Conservation (phyloP, 75 land plant genomes). For the Chamaecyparis obtusa region DNA sequence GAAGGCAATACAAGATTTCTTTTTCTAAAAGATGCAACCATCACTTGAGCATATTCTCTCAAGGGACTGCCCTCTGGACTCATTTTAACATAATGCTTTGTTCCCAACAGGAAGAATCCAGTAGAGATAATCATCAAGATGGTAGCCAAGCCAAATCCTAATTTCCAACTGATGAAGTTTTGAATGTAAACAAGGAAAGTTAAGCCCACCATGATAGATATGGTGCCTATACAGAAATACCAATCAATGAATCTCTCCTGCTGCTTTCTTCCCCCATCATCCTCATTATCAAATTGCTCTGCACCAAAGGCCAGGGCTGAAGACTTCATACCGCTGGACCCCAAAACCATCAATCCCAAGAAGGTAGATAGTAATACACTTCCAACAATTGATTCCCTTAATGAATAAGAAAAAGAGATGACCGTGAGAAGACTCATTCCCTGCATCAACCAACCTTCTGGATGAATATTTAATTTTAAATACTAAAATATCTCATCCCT, state of each 20-base stretch:
- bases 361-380: neutral
- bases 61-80: conserved; percentile 52
- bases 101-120: conserved; percentile 44
- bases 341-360: neutral
- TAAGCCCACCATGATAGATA: neutral
- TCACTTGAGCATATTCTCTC: conserved; percentile 56
- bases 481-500: neutral
- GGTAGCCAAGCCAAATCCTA: conserved; percentile 70
- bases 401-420: neutral
- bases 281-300: neutral
- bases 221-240: conserved; percentile 8
- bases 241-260: conserved; percentile 17
- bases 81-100: conserved; percentile 36
- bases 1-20: conserved; percentile 27
- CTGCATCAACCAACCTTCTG: neutral
- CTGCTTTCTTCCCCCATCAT: neutral
- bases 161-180: conserved; percentile 37
- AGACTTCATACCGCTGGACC: neutral
- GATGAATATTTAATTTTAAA: neutral
- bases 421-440: neutral
- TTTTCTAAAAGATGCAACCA: conserved; percentile 51
- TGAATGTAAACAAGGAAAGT: conserved; percentile 18
- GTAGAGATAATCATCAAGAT: conserved; percentile 45
- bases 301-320: neutral
- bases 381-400: neutral